Base-by-base conservation (phyloP, 306 rosid genomes). In the Cyclanthera cordifolia region DNA sequence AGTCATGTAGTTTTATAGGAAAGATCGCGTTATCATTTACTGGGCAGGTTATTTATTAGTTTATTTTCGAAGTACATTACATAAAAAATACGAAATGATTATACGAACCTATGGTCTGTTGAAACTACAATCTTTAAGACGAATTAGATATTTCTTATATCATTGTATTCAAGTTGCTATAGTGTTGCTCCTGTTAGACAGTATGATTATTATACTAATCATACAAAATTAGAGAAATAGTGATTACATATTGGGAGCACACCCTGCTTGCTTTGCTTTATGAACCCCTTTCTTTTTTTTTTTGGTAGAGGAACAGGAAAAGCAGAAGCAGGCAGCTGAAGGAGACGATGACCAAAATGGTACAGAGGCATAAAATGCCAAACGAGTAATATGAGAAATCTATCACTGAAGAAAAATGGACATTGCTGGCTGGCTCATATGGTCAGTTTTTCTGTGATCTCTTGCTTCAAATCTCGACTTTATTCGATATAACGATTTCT, bases 271-370 rank as follows among this genome's bases (percentile, higher is more conserved):
- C n/a, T 37, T n/a, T 12, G 25, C 72, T 9, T 41, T 2, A 14
- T 75, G 70, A 73, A 27, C 13, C 15, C 9, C 61, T 7, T 66
- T 51, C 10, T 19, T 46, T 28, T 72, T 25, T 61, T 49, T 53
- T 67, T 55, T 46, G 48, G 69, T 85, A 89, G 96, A 78, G 88
- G 92, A 91, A 83, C 95, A 87, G 81, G 95, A 85, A 79, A 89
- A 82, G 76, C 83, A 88, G 59, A 85, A 82, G 58, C 81, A 85
- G 76, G 41, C 83, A 66, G 76, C 83, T 51, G 92, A 87, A 69
- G 90, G 82, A 80, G 87, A 91, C 19, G 89, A 91, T 20, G 92
- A 66, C 27, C 50, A 82, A 60, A 80, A 73, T 63, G 85, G 76
- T 64, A 24, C 72, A 39, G 70, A 45, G 45, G 82, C 79, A 28